A percentile compares a stretch with the other conserved stretches of the same genome.
Evolutionary conservation across 805 yeast species (phyloP).

Genomic region (Hanseniaspora lachancei): DNA sequence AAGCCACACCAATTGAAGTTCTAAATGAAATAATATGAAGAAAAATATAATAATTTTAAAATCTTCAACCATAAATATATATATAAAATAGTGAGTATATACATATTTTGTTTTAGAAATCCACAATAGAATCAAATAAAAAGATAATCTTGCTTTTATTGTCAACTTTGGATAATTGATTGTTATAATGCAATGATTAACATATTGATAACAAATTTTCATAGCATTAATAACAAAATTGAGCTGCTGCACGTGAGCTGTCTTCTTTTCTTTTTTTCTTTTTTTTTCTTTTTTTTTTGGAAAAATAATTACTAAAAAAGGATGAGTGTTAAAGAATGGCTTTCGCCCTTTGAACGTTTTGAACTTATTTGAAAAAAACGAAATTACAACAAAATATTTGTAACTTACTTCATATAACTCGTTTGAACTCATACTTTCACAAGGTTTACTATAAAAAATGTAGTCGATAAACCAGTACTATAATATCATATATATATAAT

Average conservation of each 20-base stretch:
- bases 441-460: not conserved
- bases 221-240: no score
- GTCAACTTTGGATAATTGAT: no score
- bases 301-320: not conserved
- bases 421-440: not conserved
- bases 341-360: not conserved
- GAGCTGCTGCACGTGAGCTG: not conserved
- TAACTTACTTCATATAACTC: no score
- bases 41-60: not conserved
- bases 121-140: constrained; percentile 12
- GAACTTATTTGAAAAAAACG: no score
- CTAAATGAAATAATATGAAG: constrained; percentile 34
- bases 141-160: not conserved
- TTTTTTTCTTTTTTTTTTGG: not conserved
- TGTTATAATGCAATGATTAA: no score
- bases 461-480: not conserved
- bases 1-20: constrained; percentile 96
- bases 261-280: not conserved
- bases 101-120: constrained; percentile 7
- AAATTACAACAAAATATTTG: no score
- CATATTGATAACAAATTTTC: no score
- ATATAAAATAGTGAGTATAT: constrained; percentile 13
- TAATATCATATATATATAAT: constrained; percentile 25
- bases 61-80: constrained; percentile 12
- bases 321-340: not conserved